These are phyloP conservation scores for Leptosphaerulina australis DNA, from an alignment of 2,329 filamentous ascomycete genomes.

Conservation along the genomic window DNA sequence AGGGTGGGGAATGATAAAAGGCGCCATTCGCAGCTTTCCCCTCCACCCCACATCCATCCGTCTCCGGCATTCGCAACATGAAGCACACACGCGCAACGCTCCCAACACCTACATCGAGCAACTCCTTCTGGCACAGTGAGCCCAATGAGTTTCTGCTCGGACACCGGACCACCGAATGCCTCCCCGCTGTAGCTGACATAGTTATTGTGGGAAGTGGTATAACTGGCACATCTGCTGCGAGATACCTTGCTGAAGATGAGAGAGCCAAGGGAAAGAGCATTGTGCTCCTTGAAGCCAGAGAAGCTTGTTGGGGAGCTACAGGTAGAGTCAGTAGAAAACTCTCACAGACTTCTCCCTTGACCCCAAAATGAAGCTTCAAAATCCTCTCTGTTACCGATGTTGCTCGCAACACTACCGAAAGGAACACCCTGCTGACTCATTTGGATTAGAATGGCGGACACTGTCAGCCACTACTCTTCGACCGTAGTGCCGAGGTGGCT, in stretches of 20 bases:
- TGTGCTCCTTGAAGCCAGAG: slow-evolving; percentile 76
- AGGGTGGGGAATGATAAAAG: slow-evolving; percentile 9
- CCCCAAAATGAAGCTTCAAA: not conserved
- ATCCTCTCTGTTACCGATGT: too few relatives aligned
- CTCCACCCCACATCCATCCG: slow-evolving; percentile 8
- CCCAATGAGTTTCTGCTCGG: slow-evolving; percentile 68
- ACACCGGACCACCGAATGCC: slow-evolving; percentile 68
- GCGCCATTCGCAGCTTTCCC: slow-evolving; percentile 5
- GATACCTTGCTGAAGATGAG: slow-evolving; percentile 61
- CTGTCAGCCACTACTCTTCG: slow-evolving; percentile 74
- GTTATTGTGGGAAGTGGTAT: slow-evolving; percentile 78
- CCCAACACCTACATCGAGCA: slow-evolving; percentile 65
- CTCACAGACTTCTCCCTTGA: not conserved
- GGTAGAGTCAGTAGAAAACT: slow-evolving; percentile 64
- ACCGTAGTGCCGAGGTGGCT: slow-evolving; percentile 64
- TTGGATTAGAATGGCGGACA: slow-evolving; percentile 61
- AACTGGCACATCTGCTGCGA: slow-evolving; percentile 73
- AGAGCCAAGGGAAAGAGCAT: slow-evolving; percentile 58
- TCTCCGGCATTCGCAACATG: slow-evolving; percentile 30
- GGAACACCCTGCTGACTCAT: not conserved
- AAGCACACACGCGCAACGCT: slow-evolving; percentile 51
- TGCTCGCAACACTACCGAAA: not conserved
- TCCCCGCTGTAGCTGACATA: slow-evolving; percentile 69
- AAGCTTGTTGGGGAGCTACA: slow-evolving; percentile 83
- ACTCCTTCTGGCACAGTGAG: slow-evolving; percentile 76